phyloP scores from a whole-genome alignment of 2,329 filamentous ascomycete genomes.

The Alternaria alternata region DNA sequence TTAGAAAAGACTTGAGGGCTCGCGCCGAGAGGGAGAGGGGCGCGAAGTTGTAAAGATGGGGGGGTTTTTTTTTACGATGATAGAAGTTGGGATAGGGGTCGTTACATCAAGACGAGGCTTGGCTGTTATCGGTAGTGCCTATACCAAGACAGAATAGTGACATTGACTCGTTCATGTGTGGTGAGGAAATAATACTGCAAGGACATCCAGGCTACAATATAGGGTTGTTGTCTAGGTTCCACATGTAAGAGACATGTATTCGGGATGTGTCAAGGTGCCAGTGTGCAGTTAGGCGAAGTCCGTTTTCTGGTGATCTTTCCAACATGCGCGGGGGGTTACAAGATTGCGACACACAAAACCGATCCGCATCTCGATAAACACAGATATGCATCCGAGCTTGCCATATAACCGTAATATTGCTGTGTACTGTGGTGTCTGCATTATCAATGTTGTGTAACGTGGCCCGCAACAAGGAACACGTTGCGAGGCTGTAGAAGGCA shows the following conservation, averaged over 20 bases:
- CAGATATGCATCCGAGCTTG: background rate
- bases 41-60: background rate
- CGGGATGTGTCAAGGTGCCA: background rate
- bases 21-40: constrained; percentile 42
- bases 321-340: background rate
- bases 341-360: background rate
- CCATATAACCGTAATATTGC: background rate
- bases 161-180: too few relatives aligned
- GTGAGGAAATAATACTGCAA: fast-evolving
- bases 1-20: constrained; percentile 48
- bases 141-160: too few relatives aligned
- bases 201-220: too few relatives aligned
- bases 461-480: background rate
- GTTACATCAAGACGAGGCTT: background rate
- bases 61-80: too few relatives aligned
- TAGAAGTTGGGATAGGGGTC: too few relatives aligned
- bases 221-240: background rate
- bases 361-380: background rate
- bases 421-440: background rate
- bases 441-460: background rate
- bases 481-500: background rate
- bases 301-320: background rate
- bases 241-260: background rate
- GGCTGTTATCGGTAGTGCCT: background rate
- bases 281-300: background rate